Percentiles rank a stretch among this genome's conserved stretches.
phyloP scores from a whole-genome alignment of 2,329 filamentous ascomycete genomes.

The Lomentospora prolificans region DNA sequence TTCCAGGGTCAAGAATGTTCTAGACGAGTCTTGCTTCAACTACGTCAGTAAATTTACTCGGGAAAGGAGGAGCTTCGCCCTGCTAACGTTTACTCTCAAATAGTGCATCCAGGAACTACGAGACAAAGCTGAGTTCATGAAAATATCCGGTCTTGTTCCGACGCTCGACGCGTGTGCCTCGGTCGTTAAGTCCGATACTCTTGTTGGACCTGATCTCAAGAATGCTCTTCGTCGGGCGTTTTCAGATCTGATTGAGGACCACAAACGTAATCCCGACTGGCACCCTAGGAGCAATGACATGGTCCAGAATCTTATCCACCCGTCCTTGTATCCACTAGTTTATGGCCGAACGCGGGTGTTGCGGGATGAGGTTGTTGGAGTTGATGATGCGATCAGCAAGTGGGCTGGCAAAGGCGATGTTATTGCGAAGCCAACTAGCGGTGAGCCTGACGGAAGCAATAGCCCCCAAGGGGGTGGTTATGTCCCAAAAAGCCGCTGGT shows the following conservation, averaged over 20 bases:
- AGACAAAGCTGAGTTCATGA: slow-evolving; percentile 33
- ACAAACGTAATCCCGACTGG: slow-evolving; percentile 30
- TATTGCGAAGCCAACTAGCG: not conserved
- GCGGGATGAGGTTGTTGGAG: slow-evolving; percentile 19
- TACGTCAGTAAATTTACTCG: too few species aligned
- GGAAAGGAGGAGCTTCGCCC: too few species aligned
- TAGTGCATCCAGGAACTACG: slow-evolving; percentile 25
- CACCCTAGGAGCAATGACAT: slow-evolving; percentile 40
- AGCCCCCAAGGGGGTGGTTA: not conserved
- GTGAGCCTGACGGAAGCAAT: not conserved
- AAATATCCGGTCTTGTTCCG: slow-evolving; percentile 25
- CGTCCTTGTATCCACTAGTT: slow-evolving; percentile 49
- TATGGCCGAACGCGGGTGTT: slow-evolving; percentile 36
- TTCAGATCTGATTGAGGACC: not conserved
- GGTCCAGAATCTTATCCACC: slow-evolving; percentile 47
- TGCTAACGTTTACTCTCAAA: not conserved
- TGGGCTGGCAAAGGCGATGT: slow-evolving; percentile 18
- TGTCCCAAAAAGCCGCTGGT: slow-evolving; percentile 14
- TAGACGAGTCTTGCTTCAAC: too few species aligned
- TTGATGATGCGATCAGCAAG: slow-evolving; percentile 20
- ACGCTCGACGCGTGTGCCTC: slow-evolving; percentile 15
- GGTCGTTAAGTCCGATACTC: slow-evolving; percentile 15
- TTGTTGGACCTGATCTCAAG: slow-evolving; percentile 11
- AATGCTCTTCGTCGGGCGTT: slow-evolving; percentile 12
- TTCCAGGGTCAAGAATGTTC: too few species aligned